These are phyloP conservation scores for Mariannaea elegans DNA, from an alignment of 2,329 filamentous ascomycete species.

Conservation along the genomic window DNA sequence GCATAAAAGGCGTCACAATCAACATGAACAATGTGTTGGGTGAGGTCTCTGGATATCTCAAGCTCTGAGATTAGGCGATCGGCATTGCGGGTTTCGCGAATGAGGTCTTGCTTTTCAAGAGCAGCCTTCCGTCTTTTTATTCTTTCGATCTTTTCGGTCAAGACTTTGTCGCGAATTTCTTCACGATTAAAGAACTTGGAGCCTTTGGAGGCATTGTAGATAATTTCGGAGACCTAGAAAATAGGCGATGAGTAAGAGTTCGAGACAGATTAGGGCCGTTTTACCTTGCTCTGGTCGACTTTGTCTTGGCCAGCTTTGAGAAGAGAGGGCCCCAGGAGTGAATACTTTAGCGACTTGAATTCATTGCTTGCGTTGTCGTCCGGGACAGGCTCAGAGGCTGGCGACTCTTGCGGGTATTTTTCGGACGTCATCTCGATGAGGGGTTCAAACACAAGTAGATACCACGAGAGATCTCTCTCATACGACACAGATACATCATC, in stretches of 20 bases:
- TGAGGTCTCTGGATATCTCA: conserved; percentile 81
- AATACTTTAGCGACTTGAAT: conserved; percentile 79
- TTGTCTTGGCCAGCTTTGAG: conserved; percentile 93
- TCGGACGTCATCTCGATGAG: conserved; percentile 31
- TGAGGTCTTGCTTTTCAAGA: conserved; percentile 80
- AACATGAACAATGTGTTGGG: conserved; percentile 87
- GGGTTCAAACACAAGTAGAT: not conserved
- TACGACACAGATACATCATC: conserved; percentile 32
- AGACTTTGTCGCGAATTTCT: conserved; percentile 79
- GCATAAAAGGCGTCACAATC: conserved; percentile 99
- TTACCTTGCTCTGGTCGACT: conserved; percentile 88
- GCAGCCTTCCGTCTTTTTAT: conserved; percentile 79
- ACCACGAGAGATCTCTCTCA: conserved; percentile 3
- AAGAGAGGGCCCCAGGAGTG: conserved; percentile 86
- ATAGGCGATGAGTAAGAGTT: not conserved
- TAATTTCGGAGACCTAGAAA: conserved; percentile 85
- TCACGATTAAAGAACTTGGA: conserved; percentile 97
- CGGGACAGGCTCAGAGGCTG: conserved; percentile 23
- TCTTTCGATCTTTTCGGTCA: conserved; percentile 85
- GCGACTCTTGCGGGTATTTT: conserved; percentile 21
- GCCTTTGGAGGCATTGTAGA: conserved; percentile 95
- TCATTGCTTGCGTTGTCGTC: conserved; percentile 17
- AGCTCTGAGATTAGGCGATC: conserved; percentile 84
- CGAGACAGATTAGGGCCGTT: not conserved
- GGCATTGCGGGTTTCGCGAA: conserved; percentile 75